Conservation (phyloP, 441 rosid species). For the Gossypium lobatum region DNA sequence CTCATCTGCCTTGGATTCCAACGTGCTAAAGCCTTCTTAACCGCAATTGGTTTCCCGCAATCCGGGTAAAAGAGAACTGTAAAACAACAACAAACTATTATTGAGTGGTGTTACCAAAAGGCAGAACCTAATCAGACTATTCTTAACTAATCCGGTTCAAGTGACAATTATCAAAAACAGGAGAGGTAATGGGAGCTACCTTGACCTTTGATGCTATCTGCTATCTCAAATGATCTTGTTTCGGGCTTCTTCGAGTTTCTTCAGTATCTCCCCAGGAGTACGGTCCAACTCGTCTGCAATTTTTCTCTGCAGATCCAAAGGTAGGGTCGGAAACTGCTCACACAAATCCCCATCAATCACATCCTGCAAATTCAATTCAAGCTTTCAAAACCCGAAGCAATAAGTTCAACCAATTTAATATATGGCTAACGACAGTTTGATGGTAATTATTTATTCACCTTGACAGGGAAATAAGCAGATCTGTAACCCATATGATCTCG, state of each 20-base stretch:
- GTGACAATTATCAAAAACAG: neutral
- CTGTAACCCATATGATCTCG: constrained; percentile 92
- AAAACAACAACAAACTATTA: neutral
- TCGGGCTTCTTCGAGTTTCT: constrained; percentile 90
- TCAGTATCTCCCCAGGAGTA: constrained; percentile 91
- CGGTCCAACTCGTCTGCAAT: constrained; percentile 93
- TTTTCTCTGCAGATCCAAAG: constrained; percentile 80
- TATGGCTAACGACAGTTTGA: neutral
- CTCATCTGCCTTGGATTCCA: neutral
- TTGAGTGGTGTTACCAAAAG: neutral
- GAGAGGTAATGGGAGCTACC: constrained; percentile 18
- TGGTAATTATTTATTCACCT: constrained; percentile 36
- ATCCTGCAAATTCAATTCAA: constrained; percentile 50
- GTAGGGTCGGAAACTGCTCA: constrained; percentile 90
- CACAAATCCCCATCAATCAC: constrained; percentile 97
- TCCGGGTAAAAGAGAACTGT: neutral
- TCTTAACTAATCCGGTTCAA: neutral
- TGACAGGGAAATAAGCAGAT: constrained; percentile 94
- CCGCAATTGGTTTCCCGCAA: neutral
- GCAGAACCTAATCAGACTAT: neutral
- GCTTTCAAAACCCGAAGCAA: constrained; percentile 5
- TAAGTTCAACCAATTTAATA: neutral
- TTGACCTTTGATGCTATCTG: constrained; percentile 13
- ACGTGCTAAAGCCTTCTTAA: neutral
- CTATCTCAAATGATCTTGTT: constrained; percentile 61